Evolutionary conservation across 2,329 filamentous ascomycete species (phyloP), one percentile per base, ranked within the genome.

Genomic region (Talaromyces piceae): DNA sequence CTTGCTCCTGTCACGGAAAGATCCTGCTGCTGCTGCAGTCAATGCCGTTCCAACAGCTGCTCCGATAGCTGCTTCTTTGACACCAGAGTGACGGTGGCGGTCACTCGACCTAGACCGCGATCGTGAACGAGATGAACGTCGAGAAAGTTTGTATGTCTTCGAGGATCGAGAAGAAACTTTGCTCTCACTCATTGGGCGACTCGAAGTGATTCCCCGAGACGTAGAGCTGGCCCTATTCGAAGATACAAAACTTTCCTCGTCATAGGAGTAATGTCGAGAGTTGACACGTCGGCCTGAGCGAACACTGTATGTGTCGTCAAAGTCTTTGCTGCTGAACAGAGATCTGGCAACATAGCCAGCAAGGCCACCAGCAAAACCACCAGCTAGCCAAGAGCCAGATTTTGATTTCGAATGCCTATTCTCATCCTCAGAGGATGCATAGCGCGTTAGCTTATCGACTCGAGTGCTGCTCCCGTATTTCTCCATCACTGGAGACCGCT

Each of bases 221-320:
- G 69, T 73, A 43, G 70, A 67, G 56, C 71, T 73, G 57, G 66
- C 70, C n/a, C 59, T 63, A 27, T 62, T 62, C 1, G 59, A 50
- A 9, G 59, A 57, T 7, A 62, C 63, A 7, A 49, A 60, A 45
- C 58, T 62, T 49, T 59, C 66, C 52, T 54, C 62, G 37, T 63
- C 61, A n/a, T 63, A 55, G 6, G 57, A n/a, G 27, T 5, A 61
- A 64, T 23, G 41, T 12, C 30, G 57, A 66, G 47, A 62, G 5
- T 67, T 66, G 31, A 54, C 48, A 1, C 64, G 62, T 20, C 70
- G 73, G 16, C 80, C 78, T 50, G 78, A 77, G 51, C 77, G 78
- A 57, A 81, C 71, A 57, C 76, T 82, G 56, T 83, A 80, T 0
- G 77, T 79, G 58, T 83, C 80, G 56, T 82, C 77, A 55, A 81